A percentile compares a stretch with the other conserved stretches of the same genome.
phyloP scores from a whole-genome alignment of 139 green algal species.

The Picochlorum sp. region DNA sequence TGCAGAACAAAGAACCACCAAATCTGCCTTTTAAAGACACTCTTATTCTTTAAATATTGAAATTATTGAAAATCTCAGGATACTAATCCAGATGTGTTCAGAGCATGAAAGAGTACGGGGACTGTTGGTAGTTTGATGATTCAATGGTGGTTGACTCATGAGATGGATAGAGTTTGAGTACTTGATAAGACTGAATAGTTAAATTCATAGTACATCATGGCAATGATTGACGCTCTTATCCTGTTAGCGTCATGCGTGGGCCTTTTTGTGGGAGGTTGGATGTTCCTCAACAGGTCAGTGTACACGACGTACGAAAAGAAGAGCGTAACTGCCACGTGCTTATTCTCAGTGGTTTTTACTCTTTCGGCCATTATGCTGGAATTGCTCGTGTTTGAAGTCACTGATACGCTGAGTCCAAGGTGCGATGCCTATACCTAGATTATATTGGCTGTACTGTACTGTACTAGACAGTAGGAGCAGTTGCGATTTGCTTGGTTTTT shows the following conservation, averaged over 20 bases:
- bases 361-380: conserved; percentile 81
- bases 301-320: conserved; percentile 37
- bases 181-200: no score
- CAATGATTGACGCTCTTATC: background rate
- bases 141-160: no score
- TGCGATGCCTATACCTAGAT: background rate
- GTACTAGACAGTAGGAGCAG: background rate
- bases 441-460: background rate
- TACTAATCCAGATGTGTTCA: no score
- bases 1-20: no score
- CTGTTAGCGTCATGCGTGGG: background rate
- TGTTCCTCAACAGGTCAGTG: conserved; percentile 41
- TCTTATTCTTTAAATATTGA: no score
- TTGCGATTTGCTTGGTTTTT: no score
- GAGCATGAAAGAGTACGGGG: no score
- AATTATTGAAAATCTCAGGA: no score
- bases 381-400: conserved; percentile 83
- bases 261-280: background rate
- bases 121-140: no score
- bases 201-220: no score
- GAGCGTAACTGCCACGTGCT: conserved; percentile 30
- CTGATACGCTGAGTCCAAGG: conserved; percentile 46
- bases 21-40: no score
- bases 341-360: conserved; percentile 82
- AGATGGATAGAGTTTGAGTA: no score